Evolutionary conservation across 2,329 filamentous ascomycete species (phyloP).

Genomic region (Aspergillus latus): DNA sequence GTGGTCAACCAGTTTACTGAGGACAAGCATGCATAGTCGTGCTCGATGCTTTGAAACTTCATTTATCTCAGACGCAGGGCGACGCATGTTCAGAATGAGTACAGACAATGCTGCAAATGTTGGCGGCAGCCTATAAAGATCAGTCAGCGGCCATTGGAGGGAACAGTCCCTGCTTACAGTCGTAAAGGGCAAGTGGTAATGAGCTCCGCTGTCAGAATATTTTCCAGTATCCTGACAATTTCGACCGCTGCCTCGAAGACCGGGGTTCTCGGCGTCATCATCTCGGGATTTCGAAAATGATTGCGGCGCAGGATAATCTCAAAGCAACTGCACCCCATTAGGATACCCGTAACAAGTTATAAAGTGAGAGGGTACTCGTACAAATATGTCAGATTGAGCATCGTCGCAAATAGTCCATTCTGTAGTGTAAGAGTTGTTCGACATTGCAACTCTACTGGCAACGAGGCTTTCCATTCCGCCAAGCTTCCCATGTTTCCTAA

Average conservation of each 20-base stretch:
- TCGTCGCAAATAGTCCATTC: neutral
- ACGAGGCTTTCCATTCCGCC: neutral
- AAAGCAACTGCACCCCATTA: neutral
- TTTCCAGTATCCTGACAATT: conserved; percentile 13
- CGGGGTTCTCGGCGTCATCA: conserved; percentile 1
- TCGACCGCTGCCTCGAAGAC: conserved; percentile 9
- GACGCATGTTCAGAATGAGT: neutral
- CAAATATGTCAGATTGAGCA: neutral
- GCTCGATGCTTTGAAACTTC: conserved; percentile 12
- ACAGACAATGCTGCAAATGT: neutral
- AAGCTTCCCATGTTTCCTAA: neutral
- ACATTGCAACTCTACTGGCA: neutral
- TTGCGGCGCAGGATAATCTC: neutral
- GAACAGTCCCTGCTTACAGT: neutral
- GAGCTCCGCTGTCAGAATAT: conserved; percentile 7
- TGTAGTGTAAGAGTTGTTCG: neutral
- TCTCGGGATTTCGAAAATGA: conserved; percentile 1
- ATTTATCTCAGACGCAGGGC: neutral
- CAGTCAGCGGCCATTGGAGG: neutral
- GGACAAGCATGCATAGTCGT: conserved; percentile 13
- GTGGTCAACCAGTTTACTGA: conserved; percentile 6
- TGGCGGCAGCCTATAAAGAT: neutral
- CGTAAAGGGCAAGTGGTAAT: neutral
- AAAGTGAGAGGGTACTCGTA: neutral
- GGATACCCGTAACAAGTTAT: neutral